Evolutionary conservation across 768 basidiomycete species (phyloP).

Genomic region (Cantharellus anzutake): DNA sequence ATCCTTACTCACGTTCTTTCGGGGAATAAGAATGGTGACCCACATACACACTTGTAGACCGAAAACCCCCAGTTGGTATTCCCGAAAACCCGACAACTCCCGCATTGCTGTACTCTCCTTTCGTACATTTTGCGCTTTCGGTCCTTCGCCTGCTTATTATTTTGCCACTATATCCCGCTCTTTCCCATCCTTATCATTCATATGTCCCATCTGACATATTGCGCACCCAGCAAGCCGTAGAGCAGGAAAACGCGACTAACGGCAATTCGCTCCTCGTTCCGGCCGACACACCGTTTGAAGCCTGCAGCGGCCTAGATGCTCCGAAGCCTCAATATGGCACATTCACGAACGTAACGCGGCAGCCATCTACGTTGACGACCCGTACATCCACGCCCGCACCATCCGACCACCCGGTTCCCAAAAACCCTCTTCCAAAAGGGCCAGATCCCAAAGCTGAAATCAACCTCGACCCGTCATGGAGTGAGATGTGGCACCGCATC

Average conservation of each 20-base stretch:
- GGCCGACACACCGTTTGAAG: slow-evolving; percentile 18
- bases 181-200: slow-evolving; percentile 42
- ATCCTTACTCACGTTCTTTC: slow-evolving; percentile 3
- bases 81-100: slow-evolving; percentile 7
- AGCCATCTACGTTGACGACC: slow-evolving; percentile 35
- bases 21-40: neutral
- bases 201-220: slow-evolving; percentile 30
- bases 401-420: slow-evolving; percentile 20
- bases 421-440: slow-evolving; percentile 15
- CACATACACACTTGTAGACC: neutral
- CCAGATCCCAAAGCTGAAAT: slow-evolving; percentile 14
- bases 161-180: slow-evolving; percentile 35
- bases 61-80: neutral
- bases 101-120: slow-evolving; percentile 12
- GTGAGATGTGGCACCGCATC: slow-evolving; percentile 46
- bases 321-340: slow-evolving; percentile 46
- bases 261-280: slow-evolving; percentile 37
- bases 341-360: slow-evolving; percentile 20
- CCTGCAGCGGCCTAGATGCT: slow-evolving; percentile 10
- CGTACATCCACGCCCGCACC: slow-evolving; percentile 25
- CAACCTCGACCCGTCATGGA: slow-evolving; percentile 39
- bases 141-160: slow-evolving; percentile 47
- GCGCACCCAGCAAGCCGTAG: slow-evolving; percentile 18
- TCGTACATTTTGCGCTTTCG: slow-evolving; percentile 36
- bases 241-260: slow-evolving; percentile 21